A percentile compares a stretch with the other conserved stretches of the same genome.
Evolutionary conservation across 108 stramenopile genomes (phyloP).

Genomic region (Cyclotella cryptica): DNA sequence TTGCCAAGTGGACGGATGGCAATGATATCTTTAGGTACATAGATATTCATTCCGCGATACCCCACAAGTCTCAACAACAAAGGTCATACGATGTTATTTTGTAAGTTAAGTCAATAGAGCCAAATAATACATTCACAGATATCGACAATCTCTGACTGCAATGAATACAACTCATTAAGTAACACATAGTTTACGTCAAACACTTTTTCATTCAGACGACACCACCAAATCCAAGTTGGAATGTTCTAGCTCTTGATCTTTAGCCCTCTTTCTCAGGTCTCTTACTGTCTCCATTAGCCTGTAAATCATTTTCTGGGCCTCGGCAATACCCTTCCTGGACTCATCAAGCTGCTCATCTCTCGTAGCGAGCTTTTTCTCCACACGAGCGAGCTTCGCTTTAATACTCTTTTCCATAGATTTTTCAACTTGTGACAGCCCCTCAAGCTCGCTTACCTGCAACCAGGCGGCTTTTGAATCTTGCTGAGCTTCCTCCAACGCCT

Average conservation of each 20-base stretch:
- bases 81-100: too few relatives aligned
- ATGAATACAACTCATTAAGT: background rate
- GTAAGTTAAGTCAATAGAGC: too few relatives aligned
- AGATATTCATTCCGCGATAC: too few relatives aligned
- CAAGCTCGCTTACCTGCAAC: conserved; percentile 21
- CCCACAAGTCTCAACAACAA: too few relatives aligned
- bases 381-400: conserved; percentile 9
- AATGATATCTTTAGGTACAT: conserved; percentile 5
- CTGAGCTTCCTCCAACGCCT: conserved; percentile 17
- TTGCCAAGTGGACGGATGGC: conserved; percentile 60
- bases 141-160: too few relatives aligned
- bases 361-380: conserved; percentile 39
- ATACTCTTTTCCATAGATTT: conserved; percentile 6
- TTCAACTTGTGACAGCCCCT: conserved; percentile 9
- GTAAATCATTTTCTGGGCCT: conserved; percentile 55
- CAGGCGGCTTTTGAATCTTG: conserved; percentile 20
- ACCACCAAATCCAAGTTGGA: background rate
- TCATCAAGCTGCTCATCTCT: conserved; percentile 39
- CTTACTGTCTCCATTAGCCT: conserved; percentile 45
- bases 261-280: conserved; percentile 27
- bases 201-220: background rate
- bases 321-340: conserved; percentile 39
- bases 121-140: too few relatives aligned
- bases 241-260: conserved; percentile 2
- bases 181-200: background rate